Base-by-base conservation (phyloP, 2,329 filamentous ascomycete species). In the Aspergillus sp. region DNA sequence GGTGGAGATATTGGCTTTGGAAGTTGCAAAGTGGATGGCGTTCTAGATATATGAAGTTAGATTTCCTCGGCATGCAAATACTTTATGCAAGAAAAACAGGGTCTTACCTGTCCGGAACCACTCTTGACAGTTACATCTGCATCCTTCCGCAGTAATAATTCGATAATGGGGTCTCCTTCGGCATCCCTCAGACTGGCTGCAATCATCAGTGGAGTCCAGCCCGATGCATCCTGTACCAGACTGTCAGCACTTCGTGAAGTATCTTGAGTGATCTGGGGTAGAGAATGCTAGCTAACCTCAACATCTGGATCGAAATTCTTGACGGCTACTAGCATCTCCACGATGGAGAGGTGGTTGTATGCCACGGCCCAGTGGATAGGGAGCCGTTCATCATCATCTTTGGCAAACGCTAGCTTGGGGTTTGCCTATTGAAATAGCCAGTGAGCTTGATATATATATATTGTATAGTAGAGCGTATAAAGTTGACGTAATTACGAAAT, bases 341-440 rank as follows among this genome's bases (percentile, higher is more conserved):
- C 82, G 46, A 96, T 89, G 26, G 83, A 78, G 6, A 85, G 69
- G 53, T 82, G 84, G 63, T 93, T 94, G 66, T 87, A 86, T 19
- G 90, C 93, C 2, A 83, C 81, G 0, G 93, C 91, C 93, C 93
- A 98, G 74, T 98, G 93, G 45, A 97, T 82, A 2, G 93, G 85
- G 32, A 95, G 79, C 36, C 93, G 87, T 11, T 89, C 88, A 65
- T 98, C 93, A 39, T 88, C 85, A 59, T 98, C 93, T 59, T 72
- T 74, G 58, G 83, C 81, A 45, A 72, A 75, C 27, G 88, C 83
- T 33, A 94, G 79, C 58, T 87, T 90, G 2, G 87, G 83, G 60
- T 95, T 90, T 53, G 83, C 82, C 85, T 91, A 19, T 19, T 87
- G 4, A 19, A 19, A 13, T 35, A 35, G 33, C 6, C 7, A 9